Percentiles rank a stretch among this genome's conserved stretches.
phyloP scores from a whole-genome alignment of 495 filamentous ascomycete species.

The Neurospora sp. region DNA sequence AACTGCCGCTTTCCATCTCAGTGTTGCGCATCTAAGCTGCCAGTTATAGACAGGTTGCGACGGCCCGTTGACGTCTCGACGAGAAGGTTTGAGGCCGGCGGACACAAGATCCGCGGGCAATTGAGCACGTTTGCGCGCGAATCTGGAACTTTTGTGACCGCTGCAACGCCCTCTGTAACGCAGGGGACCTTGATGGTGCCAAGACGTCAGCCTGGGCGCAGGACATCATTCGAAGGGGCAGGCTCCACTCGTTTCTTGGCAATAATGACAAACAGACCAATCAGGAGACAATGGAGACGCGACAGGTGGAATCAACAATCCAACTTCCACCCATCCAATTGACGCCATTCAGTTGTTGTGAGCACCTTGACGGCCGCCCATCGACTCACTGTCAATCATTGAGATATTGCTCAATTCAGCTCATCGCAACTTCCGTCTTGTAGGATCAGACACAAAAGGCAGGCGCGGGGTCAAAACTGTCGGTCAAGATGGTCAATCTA shows the following conservation, averaged over 20 bases:
- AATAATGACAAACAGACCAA: background rate
- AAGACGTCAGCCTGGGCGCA: background rate
- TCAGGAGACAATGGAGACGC: background rate
- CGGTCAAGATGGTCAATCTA: slow-evolving; percentile 22
- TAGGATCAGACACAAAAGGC: background rate
- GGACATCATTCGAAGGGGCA: background rate
- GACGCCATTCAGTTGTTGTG: background rate
- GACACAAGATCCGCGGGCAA: slow-evolving; percentile 3
- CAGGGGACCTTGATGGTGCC: background rate
- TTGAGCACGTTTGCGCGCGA: slow-evolving; percentile 28
- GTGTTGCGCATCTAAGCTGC: background rate
- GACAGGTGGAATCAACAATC: background rate
- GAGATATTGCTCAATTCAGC: background rate
- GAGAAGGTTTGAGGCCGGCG: background rate
- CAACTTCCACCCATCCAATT: background rate
- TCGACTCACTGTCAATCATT: background rate
- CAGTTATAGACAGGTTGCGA: background rate
- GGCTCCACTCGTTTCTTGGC: background rate
- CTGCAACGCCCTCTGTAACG: background rate
- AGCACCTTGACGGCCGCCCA: background rate
- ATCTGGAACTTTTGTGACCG: background rate
- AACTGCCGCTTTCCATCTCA: background rate
- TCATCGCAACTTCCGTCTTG: background rate
- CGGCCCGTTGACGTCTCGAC: background rate
- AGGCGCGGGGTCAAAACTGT: background rate